A percentile compares a stretch with the other conserved stretches of the same genome.
Evolutionary conservation across 129 eudicot species (phyloP).

Genomic region (Flaveria brownii): DNA sequence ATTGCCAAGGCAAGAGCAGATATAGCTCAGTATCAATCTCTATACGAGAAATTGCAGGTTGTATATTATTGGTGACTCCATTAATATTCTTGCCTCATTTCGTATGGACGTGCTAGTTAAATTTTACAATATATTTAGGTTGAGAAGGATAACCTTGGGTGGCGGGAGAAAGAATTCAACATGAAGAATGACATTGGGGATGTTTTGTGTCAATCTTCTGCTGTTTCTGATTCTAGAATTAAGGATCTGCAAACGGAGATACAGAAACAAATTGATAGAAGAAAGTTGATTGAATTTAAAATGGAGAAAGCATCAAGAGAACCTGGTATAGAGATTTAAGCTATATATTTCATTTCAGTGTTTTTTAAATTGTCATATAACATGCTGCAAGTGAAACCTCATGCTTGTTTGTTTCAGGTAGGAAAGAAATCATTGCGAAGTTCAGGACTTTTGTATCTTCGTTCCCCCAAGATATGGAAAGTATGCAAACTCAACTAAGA

Average conservation of each 20-base stretch:
- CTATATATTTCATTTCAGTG: conserved; percentile 1
- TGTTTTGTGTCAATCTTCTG: conserved; percentile 56
- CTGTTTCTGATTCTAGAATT: conserved; percentile 61
- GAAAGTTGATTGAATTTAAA: conserved; percentile 55
- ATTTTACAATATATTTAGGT: conserved; percentile 40
- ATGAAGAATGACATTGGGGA: conserved; percentile 68
- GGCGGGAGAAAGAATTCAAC: conserved; percentile 77
- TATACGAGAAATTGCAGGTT: conserved; percentile 85
- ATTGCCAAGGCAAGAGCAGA: conserved; percentile 83
- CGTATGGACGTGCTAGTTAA: conserved; percentile 13
- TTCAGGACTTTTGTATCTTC: conserved; percentile 79
- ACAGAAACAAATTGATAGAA: conserved; percentile 54
- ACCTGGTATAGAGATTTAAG: conserved; percentile 54
- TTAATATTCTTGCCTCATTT: conserved; percentile 23
- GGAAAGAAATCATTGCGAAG: conserved; percentile 84
- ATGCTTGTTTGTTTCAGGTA: conserved; percentile 53
- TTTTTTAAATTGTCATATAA: neutral
- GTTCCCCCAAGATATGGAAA: conserved; percentile 77
- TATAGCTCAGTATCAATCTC: conserved; percentile 58
- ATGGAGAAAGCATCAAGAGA: conserved; percentile 80
- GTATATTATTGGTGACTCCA: conserved; percentile 43
- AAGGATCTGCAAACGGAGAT: conserved; percentile 64
- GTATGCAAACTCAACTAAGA: conserved; percentile 78
- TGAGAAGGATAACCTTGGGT: conserved; percentile 79
- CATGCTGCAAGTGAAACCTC: conserved; percentile 9